These are phyloP conservation scores for Gossypium ekmanianum DNA, from an alignment of 345 rosid genomes.

Conservation along the genomic window DNA sequence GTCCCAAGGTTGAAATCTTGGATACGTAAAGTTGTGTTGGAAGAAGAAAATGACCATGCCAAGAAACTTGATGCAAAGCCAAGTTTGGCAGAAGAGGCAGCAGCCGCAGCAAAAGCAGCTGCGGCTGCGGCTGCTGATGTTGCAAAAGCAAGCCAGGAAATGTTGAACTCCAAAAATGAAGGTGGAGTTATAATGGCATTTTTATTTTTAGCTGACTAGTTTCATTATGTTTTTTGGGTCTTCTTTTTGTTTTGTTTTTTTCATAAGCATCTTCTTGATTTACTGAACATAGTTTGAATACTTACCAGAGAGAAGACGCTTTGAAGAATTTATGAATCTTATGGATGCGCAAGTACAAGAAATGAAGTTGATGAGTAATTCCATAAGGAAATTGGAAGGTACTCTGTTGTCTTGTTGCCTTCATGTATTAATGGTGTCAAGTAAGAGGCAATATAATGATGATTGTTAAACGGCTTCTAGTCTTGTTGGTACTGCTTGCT, in stretches of 20 bases:
- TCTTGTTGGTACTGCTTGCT: neutral
- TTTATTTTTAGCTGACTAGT: neutral
- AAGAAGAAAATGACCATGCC: constrained; percentile 60
- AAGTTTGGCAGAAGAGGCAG: constrained; percentile 84
- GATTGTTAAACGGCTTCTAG: neutral
- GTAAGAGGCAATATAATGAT: neutral
- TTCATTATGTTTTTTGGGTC: neutral
- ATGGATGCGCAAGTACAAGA: constrained; percentile 76
- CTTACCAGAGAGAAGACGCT: constrained; percentile 59
- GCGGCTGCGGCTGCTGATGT: constrained; percentile 88
- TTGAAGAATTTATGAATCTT: constrained; percentile 56
- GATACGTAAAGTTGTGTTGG: constrained; percentile 72
- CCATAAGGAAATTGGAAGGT: constrained; percentile 74
- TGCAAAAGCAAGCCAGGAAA: constrained; percentile 83
- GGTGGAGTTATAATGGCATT: constrained; percentile 34
- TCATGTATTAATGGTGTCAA: neutral
- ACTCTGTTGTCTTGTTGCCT: constrained; percentile 6
- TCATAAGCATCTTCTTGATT: neutral
- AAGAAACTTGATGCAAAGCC: constrained; percentile 51
- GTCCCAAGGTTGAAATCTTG: constrained; percentile 80
- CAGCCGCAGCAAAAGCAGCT: constrained; percentile 89
- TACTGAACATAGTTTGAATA: constrained; percentile 19
- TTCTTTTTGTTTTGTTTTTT: neutral
- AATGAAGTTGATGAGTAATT: constrained; percentile 71
- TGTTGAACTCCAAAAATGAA: constrained; percentile 61